A percentile compares a stretch with the other conserved stretches of the same genome.
phyloP scores from a whole-genome alignment of 1,284 basidiomycete species.

The Pisolithus thermaeus region DNA sequence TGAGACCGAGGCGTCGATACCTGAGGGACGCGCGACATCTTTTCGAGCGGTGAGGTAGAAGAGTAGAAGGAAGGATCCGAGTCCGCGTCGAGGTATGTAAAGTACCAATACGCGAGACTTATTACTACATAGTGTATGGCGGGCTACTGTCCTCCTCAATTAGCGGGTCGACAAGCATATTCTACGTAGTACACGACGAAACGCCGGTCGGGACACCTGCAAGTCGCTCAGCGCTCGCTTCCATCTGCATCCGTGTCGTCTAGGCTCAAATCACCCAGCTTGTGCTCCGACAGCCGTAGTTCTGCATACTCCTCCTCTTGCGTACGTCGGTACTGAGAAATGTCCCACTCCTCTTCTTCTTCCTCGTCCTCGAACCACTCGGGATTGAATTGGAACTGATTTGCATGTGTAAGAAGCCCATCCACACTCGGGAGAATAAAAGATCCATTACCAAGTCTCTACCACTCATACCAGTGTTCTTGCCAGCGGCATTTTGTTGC shows the following conservation, averaged over 20 bases:
- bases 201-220: neutral
- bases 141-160: too few relatives aligned
- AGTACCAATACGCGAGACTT: neutral
- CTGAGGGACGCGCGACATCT: conserved; percentile 49
- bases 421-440: conserved; percentile 5
- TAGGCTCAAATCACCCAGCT: conserved; percentile 11
- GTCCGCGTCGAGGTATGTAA: too few relatives aligned
- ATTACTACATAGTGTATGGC: conserved; percentile 1
- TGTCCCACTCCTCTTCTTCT: conserved; percentile 46
- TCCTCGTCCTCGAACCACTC: conserved; percentile 91
- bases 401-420: conserved; percentile 1
- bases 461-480: conserved; percentile 91
- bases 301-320: conserved; percentile 26
- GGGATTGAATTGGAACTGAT: conserved; percentile 90
- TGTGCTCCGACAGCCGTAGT: conserved; percentile 18
- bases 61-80: neutral
- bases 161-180: too few relatives aligned
- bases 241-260: conserved; percentile 8
- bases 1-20: conserved; percentile 33
- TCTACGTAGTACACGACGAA: neutral
- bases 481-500: conserved; percentile 80
- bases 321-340: conserved; percentile 21
- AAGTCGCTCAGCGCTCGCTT: neutral
- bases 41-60: neutral
- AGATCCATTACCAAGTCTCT: conserved; percentile 75